These are phyloP conservation scores for Ascoidea asiatica DNA, from an alignment of 805 yeast genomes.

Conservation along the genomic window DNA sequence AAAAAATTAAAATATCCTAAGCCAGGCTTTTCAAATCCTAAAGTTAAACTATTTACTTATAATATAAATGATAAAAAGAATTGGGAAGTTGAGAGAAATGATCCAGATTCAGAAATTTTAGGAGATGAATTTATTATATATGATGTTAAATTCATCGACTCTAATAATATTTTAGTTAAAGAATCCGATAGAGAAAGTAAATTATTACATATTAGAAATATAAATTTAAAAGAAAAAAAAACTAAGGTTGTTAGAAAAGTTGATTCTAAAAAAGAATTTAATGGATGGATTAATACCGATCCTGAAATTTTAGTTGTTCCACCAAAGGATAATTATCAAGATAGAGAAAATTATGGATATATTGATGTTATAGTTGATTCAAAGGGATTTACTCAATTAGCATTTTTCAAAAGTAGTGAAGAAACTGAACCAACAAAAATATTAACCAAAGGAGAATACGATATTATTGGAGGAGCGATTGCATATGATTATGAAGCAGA, in stretches of 20 bases:
- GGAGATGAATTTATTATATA: conserved; percentile 43
- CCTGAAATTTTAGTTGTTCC: conserved; percentile 27
- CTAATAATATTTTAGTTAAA: conserved; percentile 36
- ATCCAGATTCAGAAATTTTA: conserved; percentile 10
- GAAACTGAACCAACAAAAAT: conserved; percentile 24
- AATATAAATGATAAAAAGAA: conserved; percentile 13
- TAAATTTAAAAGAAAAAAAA: conserved; percentile 17
- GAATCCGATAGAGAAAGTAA: conserved; percentile 53
- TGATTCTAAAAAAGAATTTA: conserved; percentile 26
- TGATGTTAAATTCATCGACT: conserved; percentile 46
- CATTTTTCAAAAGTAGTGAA: conserved; percentile 35
- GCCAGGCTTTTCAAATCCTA: conserved; percentile 68
- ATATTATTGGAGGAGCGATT: conserved; percentile 31
- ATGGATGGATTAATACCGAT: conserved; percentile 49
- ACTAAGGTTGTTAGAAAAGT: conserved; percentile 28
- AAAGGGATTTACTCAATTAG: conserved; percentile 49
- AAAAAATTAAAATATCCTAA: conserved; percentile 66
- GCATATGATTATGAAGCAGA: conserved; percentile 33
- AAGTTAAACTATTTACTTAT: conserved; percentile 38
- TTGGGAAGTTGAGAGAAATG: conserved; percentile 14
- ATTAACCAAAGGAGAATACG: conserved; percentile 36
- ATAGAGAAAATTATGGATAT: conserved; percentile 33
- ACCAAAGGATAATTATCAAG: conserved; percentile 20
- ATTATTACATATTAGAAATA: conserved; percentile 33
- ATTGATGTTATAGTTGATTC: conserved; percentile 43